Evolutionary conservation across 2,329 filamentous ascomycete genomes (phyloP).

Genomic region (Colletotrichum salicis): DNA sequence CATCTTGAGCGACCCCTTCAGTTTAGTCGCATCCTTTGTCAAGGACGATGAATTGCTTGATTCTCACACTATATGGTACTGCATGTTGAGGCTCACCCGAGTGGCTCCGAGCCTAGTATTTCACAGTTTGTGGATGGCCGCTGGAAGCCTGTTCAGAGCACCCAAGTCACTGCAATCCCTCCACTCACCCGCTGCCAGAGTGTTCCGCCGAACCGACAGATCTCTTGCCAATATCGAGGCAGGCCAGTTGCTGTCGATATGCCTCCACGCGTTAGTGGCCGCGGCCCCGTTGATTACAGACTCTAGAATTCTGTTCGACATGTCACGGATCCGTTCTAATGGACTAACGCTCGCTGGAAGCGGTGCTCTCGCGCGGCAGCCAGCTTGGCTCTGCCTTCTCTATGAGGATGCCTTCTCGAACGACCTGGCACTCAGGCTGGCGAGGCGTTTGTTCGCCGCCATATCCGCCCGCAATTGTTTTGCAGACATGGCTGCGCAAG

Average conservation of each 20-base stretch:
- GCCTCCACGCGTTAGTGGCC: constrained; percentile 71
- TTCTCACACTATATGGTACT: constrained; percentile 72
- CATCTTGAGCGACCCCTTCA: constrained; percentile 67
- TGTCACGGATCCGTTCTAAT: constrained; percentile 69
- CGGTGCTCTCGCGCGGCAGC: constrained; percentile 57
- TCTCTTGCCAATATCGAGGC: constrained; percentile 61
- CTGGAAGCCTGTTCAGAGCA: constrained; percentile 67
- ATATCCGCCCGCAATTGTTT: constrained; percentile 65
- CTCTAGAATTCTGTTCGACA: constrained; percentile 62
- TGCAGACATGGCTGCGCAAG: constrained; percentile 53
- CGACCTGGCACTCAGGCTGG: constrained; percentile 68
- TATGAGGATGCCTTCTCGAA: constrained; percentile 73
- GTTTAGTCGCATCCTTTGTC: constrained; percentile 68
- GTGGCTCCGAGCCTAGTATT: constrained; percentile 68
- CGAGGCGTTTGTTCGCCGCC: constrained; percentile 67
- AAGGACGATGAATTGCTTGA: constrained; percentile 63
- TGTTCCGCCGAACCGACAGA: constrained; percentile 47
- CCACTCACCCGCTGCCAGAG: constrained; percentile 49
- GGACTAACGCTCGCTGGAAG: constrained; percentile 61
- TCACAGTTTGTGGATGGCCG: constrained; percentile 72
- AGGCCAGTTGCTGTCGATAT: constrained; percentile 66
- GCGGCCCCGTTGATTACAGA: constrained; percentile 63
- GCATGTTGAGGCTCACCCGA: constrained; percentile 68
- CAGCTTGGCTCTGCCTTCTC: constrained; percentile 62
- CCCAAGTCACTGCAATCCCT: constrained; percentile 57